These are phyloP conservation scores for Pterulicium gracile DNA, from an alignment of 1,284 basidiomycete species.

Conservation along the genomic window DNA sequence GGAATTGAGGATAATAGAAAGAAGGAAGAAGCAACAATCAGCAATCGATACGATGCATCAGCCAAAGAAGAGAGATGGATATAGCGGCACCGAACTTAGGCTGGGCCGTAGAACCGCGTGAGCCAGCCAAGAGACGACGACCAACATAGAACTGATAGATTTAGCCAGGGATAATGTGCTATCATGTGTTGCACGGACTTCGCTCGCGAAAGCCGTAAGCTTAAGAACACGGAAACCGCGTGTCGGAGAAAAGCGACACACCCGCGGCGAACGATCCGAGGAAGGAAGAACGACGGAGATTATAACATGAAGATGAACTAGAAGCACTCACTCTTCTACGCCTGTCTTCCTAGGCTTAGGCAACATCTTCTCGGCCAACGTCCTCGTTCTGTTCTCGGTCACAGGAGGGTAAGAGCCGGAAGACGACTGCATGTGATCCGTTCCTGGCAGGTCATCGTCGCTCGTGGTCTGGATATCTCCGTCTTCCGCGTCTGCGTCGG, in stretches of 20 bases:
- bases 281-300: conserved; percentile 7
- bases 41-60: no score
- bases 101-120: no score
- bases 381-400: conserved; percentile 21
- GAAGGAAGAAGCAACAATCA: no score
- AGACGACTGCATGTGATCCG: conserved; percentile 17
- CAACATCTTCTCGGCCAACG: conserved; percentile 47
- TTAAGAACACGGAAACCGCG: not conserved
- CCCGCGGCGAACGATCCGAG: no score
- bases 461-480: conserved; percentile 13
- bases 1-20: no score
- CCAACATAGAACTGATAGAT: no score
- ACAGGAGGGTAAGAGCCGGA: conserved; percentile 10
- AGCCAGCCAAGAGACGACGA: no score
- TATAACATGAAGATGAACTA: conserved; percentile 9
- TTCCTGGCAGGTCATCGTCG: conserved; percentile 22
- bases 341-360: conserved; percentile 50
- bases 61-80: no score
- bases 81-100: no score
- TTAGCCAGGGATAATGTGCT: no score
- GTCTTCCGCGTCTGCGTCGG: conserved; percentile 6
- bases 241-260: conserved; percentile 1
- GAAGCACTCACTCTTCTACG: conserved; percentile 50
- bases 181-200: no score
- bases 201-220: no score